Evolutionary conservation across 306 rosid species (phyloP).

Genomic region (Prunus mongolica): DNA sequence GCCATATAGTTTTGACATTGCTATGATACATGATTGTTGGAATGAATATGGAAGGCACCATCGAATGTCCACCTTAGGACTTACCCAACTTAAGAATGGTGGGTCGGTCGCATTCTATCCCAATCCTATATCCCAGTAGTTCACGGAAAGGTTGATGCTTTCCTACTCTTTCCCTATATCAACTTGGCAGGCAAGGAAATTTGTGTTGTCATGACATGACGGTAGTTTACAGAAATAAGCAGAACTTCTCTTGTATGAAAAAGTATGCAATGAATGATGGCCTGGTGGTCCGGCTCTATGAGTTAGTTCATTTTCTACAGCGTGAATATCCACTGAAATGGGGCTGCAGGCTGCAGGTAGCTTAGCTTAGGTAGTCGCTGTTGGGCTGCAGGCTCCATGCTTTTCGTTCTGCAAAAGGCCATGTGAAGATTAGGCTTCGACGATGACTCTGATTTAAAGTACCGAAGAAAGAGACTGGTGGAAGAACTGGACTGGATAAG

Average conservation of each 20-base stretch:
- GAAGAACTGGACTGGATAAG: constrained; percentile 2
- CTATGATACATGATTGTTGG: constrained; percentile 3
- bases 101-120: background rate
- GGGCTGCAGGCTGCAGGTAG: background rate
- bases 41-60: background rate
- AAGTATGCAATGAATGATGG: background rate
- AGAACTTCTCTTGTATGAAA: background rate
- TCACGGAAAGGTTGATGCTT: constrained; percentile 22
- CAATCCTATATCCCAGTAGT: background rate
- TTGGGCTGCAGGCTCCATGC: background rate
- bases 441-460: constrained; percentile 11
- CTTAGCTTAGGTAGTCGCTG: background rate
- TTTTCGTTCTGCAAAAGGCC: constrained; percentile 2
- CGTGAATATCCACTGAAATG: background rate
- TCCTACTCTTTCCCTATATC: constrained; percentile 23
- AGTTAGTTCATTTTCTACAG: background rate
- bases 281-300: background rate
- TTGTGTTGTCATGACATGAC: constrained; percentile 3
- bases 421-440: constrained; percentile 35
- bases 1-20: constrained; percentile 3
- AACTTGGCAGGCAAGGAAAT: constrained; percentile 27
- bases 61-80: background rate
- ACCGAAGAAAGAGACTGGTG: constrained; percentile 29
- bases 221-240: constrained; percentile 9
- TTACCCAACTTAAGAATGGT: background rate